A percentile compares a stretch with the other conserved stretches of the same genome.
These are phyloP conservation scores for Pseudogymnoascus sp. DNA, from an alignment of 2,329 filamentous ascomycete genomes.

Conservation along the genomic window DNA sequence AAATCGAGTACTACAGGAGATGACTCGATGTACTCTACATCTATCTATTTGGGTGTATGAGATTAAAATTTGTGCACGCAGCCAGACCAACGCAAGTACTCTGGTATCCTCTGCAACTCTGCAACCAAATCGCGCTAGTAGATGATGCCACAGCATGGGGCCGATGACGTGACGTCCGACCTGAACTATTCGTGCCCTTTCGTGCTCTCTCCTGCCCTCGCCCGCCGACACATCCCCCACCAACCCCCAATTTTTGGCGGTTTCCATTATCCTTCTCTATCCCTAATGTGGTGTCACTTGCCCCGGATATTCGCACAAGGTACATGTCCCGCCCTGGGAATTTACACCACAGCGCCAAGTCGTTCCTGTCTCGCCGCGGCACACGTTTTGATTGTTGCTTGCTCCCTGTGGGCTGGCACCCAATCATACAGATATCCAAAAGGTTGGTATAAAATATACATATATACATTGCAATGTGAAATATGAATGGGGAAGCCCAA, in stretches of 20 bases:
- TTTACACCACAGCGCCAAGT: neutral
- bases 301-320: constrained; percentile 2
- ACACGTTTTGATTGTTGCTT: neutral
- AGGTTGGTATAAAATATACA: neutral
- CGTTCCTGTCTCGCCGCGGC: neutral
- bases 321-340: neutral
- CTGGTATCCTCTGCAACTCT: neutral
- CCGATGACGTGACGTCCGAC: constrained; percentile 3
- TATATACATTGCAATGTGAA: neutral
- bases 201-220: neutral
- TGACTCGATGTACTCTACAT: neutral
- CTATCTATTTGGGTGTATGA: neutral
- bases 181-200: neutral
- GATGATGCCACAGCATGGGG: constrained; percentile 4
- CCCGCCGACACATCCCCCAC: neutral
- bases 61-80: neutral
- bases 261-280: constrained; percentile 8
- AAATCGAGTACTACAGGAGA: neutral
- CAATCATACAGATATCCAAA: neutral
- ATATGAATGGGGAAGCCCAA: neutral
- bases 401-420: neutral
- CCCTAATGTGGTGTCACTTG: constrained; percentile 3
- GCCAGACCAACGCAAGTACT: neutral
- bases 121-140: neutral
- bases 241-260: neutral